These are phyloP conservation scores for Phytopythium boreale DNA, from an alignment of 352 stramenopile species.

Conservation along the genomic window DNA sequence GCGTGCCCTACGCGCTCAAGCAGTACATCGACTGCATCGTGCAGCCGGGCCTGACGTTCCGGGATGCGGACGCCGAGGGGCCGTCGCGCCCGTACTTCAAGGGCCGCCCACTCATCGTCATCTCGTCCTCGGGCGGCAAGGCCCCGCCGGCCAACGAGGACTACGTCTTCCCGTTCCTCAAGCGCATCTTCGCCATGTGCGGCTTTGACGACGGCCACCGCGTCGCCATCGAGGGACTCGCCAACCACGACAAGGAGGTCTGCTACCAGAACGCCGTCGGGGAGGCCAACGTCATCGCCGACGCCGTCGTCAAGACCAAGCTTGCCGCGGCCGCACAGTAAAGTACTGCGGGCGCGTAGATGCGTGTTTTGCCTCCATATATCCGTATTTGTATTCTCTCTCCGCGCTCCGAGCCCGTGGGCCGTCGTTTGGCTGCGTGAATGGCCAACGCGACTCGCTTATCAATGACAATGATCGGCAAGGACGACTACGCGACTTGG, in stretches of 20 bases:
- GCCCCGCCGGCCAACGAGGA: conserved; percentile 48
- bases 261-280: conserved; percentile 56
- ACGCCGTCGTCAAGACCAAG: conserved; percentile 37
- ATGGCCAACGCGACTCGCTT: neutral
- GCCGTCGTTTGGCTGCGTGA: neutral
- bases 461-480: neutral
- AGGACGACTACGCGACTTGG: neutral
- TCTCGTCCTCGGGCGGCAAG: conserved; percentile 73
- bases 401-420: too few species aligned
- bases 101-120: conserved; percentile 60
- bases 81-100: conserved; percentile 59
- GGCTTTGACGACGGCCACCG: conserved; percentile 65
- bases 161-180: conserved; percentile 69
- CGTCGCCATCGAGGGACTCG: conserved; percentile 59
- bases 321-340: conserved; percentile 4
- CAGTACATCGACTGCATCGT: conserved; percentile 84
- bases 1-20: conserved; percentile 75
- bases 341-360: neutral
- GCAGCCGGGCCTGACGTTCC: conserved; percentile 66
- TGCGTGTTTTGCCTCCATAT: neutral
- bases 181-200: conserved; percentile 76
- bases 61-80: conserved; percentile 53
- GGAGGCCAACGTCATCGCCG: conserved; percentile 54
- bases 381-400: neutral
- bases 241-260: conserved; percentile 59